Conservation (phyloP, 2,329 filamentous ascomycete genomes). For the Colletotrichum gloeosporioides region DNA sequence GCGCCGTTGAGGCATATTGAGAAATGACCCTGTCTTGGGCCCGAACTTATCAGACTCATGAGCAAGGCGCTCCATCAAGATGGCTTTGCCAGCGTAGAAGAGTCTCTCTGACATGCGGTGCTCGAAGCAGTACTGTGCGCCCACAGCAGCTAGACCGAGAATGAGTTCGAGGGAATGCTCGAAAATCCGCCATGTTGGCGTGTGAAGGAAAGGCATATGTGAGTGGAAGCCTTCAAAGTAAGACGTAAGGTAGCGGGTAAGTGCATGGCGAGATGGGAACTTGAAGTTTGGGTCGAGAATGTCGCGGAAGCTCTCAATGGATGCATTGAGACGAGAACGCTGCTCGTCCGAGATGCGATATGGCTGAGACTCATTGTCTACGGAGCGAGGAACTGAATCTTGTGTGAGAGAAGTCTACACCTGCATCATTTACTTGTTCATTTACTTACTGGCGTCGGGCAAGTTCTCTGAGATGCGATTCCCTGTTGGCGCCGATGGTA, state of each 20-base stretch:
- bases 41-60: conserved; percentile 28
- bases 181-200: conserved; percentile 35
- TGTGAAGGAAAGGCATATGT: conserved; percentile 43
- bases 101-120: conserved; percentile 36
- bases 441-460: conserved; percentile 25
- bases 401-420: neutral
- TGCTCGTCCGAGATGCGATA: conserved; percentile 38
- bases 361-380: conserved; percentile 23
- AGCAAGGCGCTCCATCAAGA: conserved; percentile 34
- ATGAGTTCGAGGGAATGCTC: conserved; percentile 37
- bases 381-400: conserved; percentile 15
- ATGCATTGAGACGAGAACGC: conserved; percentile 27
- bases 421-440: neutral
- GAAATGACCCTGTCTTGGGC: conserved; percentile 27
- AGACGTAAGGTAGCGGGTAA: conserved; percentile 39
- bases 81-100: conserved; percentile 35
- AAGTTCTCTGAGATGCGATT: conserved; percentile 29
- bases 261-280: conserved; percentile 39
- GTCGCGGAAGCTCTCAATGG: conserved; percentile 31
- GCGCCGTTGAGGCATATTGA: conserved; percentile 24
- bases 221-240: conserved; percentile 43
- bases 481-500: conserved; percentile 38
- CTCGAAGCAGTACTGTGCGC: conserved; percentile 44
- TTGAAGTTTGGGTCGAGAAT: conserved; percentile 33
- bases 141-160: conserved; percentile 36